Base-by-base conservation (phyloP, 495 filamentous ascomycete species). In the Xylaria intraflava region DNA sequence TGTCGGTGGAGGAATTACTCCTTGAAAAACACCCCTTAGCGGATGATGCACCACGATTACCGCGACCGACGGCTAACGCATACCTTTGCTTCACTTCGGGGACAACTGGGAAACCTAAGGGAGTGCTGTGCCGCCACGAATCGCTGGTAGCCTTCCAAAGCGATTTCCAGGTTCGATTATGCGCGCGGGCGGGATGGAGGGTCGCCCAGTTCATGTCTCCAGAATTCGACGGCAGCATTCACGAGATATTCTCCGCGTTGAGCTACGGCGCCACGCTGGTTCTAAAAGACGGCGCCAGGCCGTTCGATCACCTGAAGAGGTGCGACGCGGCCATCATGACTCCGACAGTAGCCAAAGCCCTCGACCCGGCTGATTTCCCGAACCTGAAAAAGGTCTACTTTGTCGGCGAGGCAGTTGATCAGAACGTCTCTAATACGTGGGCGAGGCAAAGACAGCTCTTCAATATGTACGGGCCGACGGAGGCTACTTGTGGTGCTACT, bases 51-150 rank as follows among this genome's bases (percentile, higher is more conserved):
- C 26, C 27, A 26, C 16, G 24, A 14, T 23, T 17, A 7, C 44
- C 19, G 40, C 31, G 12, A 31, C 56, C 51, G 12, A 46, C 22
- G 38, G 16, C 46, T 20, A 33, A 26, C 8, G 64, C 67, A 6
- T 73, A 70, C 47, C 1, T 71, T 5, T 64, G 56, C 56, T 73
- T 71, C 43, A 71, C 70, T 6, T 73, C 70, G 0, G 70, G 70
- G 1, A 62, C 69, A 0, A 68, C 64, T 9, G 69, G 69, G 11
- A 59, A 48, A 23, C 69, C 70, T 2, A 72, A 72, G 49, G 69
- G 61, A 5, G 67, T 68, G 6, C 14, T 59, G 1, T 64, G 56
- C 33, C 31, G 7, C 0, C 67, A 68, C 41, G 41, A 50, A 40
- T 45, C 55, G 0, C 36, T 69, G 3, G 55, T 67, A 35, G 59